Conservation (phyloP, 2,329 filamentous ascomycete species). For the Fusarium chuoi region DNA sequence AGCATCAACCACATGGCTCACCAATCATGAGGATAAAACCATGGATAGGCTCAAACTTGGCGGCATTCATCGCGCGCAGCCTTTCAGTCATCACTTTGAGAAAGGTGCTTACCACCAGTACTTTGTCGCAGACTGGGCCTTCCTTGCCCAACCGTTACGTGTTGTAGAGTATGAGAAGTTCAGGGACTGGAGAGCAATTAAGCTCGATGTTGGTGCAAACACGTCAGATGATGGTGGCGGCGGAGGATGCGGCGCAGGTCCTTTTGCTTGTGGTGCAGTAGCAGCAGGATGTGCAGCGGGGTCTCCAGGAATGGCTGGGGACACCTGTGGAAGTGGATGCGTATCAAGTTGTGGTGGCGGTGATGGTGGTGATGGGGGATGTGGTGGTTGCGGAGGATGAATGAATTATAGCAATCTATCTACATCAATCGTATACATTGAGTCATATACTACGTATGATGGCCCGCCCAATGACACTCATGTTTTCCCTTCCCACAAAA, state of each 20-base stretch:
- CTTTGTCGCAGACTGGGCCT: conserved; percentile 43
- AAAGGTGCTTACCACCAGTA: conserved; percentile 44
- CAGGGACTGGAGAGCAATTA: conserved; percentile 37
- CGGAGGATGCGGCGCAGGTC: conserved; percentile 18
- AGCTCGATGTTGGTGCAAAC: conserved; percentile 21
- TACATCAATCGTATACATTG: too few relatives aligned
- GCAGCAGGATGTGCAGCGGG: conserved; percentile 30
- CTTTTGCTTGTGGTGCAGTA: conserved; percentile 32
- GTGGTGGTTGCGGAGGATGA: conserved; percentile 32
- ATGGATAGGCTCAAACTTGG: conserved; percentile 50
- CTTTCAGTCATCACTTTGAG: conserved; percentile 52
- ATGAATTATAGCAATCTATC: background rate
- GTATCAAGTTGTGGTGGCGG: conserved; percentile 25
- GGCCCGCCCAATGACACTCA: conserved; percentile 27
- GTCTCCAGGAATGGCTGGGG: conserved; percentile 17
- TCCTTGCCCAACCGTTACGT: conserved; percentile 11
- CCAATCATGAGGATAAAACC: conserved; percentile 32
- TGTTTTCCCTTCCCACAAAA: conserved; percentile 16
- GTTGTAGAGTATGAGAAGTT: conserved; percentile 38
- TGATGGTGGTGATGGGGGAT: conserved; percentile 21
- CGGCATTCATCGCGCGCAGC: conserved; percentile 55
- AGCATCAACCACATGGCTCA: conserved; percentile 48
- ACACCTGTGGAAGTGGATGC: conserved; percentile 40
- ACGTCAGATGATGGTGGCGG: background rate
- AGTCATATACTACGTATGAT: background rate